phyloP scores from a whole-genome alignment of 371 early-diverging fungal genomes.

The Zancudomyces culisetae region DNA sequence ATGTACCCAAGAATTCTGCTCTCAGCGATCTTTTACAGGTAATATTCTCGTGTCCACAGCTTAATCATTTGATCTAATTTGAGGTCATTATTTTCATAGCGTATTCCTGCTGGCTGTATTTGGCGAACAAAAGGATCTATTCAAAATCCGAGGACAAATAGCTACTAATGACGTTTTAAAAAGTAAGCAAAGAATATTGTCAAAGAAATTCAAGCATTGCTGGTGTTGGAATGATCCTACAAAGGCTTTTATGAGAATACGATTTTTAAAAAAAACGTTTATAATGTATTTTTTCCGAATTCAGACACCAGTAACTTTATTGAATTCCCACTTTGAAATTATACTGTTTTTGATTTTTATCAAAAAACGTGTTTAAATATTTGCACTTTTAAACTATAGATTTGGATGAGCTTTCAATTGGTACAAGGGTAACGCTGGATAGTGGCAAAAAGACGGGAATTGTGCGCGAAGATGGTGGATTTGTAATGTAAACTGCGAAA shows the following conservation, averaged over 20 bases:
- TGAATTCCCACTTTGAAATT: too few species aligned
- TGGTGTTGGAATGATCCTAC: too few species aligned
- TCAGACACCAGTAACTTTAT: too few species aligned
- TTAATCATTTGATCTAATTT: background rate
- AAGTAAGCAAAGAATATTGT: too few species aligned
- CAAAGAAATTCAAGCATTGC: too few species aligned
- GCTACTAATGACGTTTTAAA: background rate
- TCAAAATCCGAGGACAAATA: constrained; percentile 2
- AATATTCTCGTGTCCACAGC: background rate
- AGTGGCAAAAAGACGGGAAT: constrained; percentile 25
- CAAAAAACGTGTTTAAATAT: too few species aligned
- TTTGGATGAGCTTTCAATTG: constrained; percentile 10
- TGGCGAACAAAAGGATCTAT: background rate
- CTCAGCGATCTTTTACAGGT: background rate
- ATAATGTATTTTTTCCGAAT: too few species aligned
- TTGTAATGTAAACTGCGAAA: constrained; percentile 10
- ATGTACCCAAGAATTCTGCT: background rate
- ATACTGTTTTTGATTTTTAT: too few species aligned
- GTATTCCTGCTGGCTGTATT: too few species aligned
- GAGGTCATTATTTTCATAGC: background rate
- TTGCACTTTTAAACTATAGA: too few species aligned
- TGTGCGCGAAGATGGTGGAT: constrained; percentile 26
- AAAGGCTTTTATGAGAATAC: too few species aligned
- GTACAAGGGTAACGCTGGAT: constrained; percentile 21
- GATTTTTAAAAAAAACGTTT: too few species aligned